Base-by-base conservation (phyloP, 2,329 filamentous ascomycete genomes). In the Xylaria arbuscula region DNA sequence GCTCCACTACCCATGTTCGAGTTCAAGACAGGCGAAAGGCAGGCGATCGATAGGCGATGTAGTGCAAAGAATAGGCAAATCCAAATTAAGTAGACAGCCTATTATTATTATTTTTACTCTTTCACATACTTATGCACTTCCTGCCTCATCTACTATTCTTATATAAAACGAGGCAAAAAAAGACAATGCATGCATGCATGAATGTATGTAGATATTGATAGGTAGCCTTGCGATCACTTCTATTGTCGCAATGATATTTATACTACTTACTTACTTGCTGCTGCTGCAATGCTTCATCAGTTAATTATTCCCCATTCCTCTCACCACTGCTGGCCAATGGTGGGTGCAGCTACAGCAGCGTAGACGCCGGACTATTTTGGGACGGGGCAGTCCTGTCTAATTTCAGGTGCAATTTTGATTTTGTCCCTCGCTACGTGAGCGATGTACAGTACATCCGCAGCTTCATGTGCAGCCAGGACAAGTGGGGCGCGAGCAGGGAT, bases 321-420 rank as follows among this genome's bases (percentile, higher is more conserved):
- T 11, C 47, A 48, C 59, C 47, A 48, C 59, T 36, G 45, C 63
- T 63, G n/a, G 54, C 64, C 48, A 69, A 67, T 67, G 55, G 64
- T 64, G 58, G 57, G 50, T 22, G 67, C 60, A 62, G 64, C 59
- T 56, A 57, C 47, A n/a, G 17, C 34, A 17, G 28, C 22, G 50
- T 36, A 62, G 58, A 56, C 63, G 63, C 72, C 69, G 66, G 67
- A 61, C 66, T 70, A 72, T 72, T 74, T 75, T 74, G 68, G 72
- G 73, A 72, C 68, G 70, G 72, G 72, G 63, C 64, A 70, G 68
- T 73, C 72, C 62, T 72, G 53, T 62, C 62, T 72, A 75, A 76
- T 76, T 75, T 76, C 74, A 75, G 62, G 56, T 65, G 72, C 72
- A 73, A 74, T 75, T 71, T 74, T 67, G 54, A 64, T 59, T 59